These are phyloP conservation scores for Metschnikowia gelsemii DNA, from an alignment of 805 yeast species.

Conservation along the genomic window DNA sequence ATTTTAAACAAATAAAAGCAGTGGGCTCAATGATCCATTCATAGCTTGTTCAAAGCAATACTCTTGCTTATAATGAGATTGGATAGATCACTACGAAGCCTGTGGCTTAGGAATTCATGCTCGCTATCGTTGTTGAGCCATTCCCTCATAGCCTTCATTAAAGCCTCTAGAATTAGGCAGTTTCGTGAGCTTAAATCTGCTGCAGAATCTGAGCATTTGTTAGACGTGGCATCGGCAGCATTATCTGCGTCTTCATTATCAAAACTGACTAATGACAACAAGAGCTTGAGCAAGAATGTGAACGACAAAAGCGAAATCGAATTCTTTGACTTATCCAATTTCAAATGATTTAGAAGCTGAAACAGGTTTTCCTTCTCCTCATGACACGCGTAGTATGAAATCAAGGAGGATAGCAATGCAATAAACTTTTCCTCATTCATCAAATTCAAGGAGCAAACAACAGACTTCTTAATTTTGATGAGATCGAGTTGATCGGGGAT, in stretches of 20 bases:
- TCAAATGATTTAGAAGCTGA: constrained; percentile 28
- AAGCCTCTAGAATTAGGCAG: constrained; percentile 25
- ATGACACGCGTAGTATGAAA: constrained; percentile 23
- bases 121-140: constrained; percentile 33
- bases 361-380: constrained; percentile 22
- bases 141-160: constrained; percentile 25
- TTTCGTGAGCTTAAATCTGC: constrained; percentile 7
- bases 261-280: constrained; percentile 20
- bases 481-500: constrained; percentile 2
- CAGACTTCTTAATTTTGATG: constrained; percentile 21
- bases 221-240: neutral
- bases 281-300: constrained; percentile 30
- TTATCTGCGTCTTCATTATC: constrained; percentile 22
- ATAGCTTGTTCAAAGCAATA: constrained; percentile 31
- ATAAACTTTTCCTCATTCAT: constrained; percentile 36
- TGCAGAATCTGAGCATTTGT: neutral
- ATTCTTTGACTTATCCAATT: constrained; percentile 15
- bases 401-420: constrained; percentile 29
- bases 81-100: constrained; percentile 28
- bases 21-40: constrained; percentile 1
- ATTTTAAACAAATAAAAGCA: neutral
- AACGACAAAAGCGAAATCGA: constrained; percentile 33
- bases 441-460: constrained; percentile 33
- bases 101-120: constrained; percentile 21
- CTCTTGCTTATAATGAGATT: constrained; percentile 35